Base-by-base conservation (phyloP, 2,329 filamentous ascomycete species). In the Venturia aucupariae region DNA sequence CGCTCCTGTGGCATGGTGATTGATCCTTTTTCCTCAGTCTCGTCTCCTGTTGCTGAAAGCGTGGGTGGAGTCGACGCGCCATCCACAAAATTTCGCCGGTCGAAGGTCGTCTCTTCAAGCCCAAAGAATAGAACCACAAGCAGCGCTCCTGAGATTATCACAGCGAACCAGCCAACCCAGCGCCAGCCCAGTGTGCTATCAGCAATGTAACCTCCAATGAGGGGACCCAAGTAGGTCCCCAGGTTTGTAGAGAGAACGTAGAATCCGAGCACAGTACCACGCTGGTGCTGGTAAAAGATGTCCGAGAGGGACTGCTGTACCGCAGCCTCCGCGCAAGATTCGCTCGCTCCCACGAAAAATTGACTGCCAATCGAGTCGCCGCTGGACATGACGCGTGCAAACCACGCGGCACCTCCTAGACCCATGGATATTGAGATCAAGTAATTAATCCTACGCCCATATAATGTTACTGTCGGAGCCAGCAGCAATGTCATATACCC, bases 241-340 rank as follows among this genome's bases (percentile, higher is more conserved):
- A 84, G 76, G 67, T 79, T 81, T 0, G 81, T 84, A 1, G 82
- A 79, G 42, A 84, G 73, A 32, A 83, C 81, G 68, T 84, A 85
- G 32, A 84, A 69, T 65, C 82, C 82, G 6, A 84, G 74, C 0
- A 82, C 80, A 0, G 77, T 76, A 48, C 82, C 82, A 54, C 81
- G 78, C 66, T 82, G 81, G 68, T 85, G 82, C 72, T 84, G 80
- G 66, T 81, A 84, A 74, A 82, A 84, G 38, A 84, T 76, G 67
- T 84, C 82, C 8, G 82, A 80, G 35, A 85, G 73, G 1, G 81
- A 83, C n/a, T 84, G 72, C 68, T 85, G 82, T 7, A 82, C 82
- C 38, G 81, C 78, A 0, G 82, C 82, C 70, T 85, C 82, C 1
- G 81, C 82, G 51, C 81, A 81, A 10, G 81, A 78, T 71, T 84